Conservation (phyloP, 257 asterid species). For the Solanum rostratum region DNA sequence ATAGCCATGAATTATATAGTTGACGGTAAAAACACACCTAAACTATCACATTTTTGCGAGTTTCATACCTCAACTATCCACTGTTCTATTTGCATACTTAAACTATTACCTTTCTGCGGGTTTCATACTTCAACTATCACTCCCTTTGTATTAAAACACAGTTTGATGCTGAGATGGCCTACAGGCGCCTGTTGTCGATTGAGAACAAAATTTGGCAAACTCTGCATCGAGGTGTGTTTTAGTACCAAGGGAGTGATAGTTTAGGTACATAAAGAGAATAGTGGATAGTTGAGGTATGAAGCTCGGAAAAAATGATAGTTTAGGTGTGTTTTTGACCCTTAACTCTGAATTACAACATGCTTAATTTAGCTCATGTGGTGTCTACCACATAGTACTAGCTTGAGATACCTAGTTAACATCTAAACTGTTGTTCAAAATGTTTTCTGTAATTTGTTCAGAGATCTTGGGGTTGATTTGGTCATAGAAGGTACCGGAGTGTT, state of each 20-base stretch:
- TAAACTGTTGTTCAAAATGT: background rate
- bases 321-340: background rate
- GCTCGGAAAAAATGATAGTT: background rate
- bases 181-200: background rate
- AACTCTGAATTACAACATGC: background rate
- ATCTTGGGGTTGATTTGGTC: constrained; percentile 65
- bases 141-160: background rate
- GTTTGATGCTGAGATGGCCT: fast-evolving
- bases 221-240: no score
- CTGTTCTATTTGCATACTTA: background rate
- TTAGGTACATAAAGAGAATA: background rate
- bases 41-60: background rate
- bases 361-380: background rate
- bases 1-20: background rate
- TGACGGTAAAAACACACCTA: background rate
- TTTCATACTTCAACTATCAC: background rate
- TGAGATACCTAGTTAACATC: background rate
- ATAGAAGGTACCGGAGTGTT: constrained; percentile 97
- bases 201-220: background rate
- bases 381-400: background rate
- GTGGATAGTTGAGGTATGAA: background rate
- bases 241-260: background rate
- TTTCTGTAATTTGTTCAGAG: constrained; percentile 32
- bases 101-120: background rate
- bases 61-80: background rate